Base-by-base conservation (phyloP, 352 stramenopile genomes). In the Phytopythium litorale region DNA sequence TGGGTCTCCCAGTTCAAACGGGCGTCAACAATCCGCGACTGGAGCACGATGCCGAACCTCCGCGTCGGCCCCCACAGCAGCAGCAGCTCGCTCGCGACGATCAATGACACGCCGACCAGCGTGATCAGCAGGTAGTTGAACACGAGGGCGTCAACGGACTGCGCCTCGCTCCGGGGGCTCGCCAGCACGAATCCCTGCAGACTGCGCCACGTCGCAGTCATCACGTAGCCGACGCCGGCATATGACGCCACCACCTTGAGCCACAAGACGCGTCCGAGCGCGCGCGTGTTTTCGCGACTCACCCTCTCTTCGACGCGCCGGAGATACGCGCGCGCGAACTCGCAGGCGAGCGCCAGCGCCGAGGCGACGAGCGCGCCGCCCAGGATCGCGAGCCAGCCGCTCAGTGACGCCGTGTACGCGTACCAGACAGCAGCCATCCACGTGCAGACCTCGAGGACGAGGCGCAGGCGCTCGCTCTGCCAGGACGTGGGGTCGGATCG, bases 31-130 rank as follows among this genome's bases (percentile, higher is more conserved):
- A 94, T 89, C 4, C 86, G 78, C 18, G 77, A 74, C 57, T 94
- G 86, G 0, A 94, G 71, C 35, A 83, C 66, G 63, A 92, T 73
- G 4, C 86, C 81, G 32, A 68, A 72, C 25, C 68, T 66, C 7
- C 86, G 68, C 18, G 86, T 91, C 0, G 84, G 80, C 18, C 73
- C 71, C 58, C 87, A 94, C 18, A 92, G 54, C 25, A 92, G 67
- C 56, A 94, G 62, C 38, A 92, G 60, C 51, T 94, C 80, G 65
- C 86, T 92, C 23, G 81, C 79, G 43, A 94, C 73, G 35, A 93
- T 86, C 13, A 92, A 68, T 40, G 82, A 92, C 9, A 89, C 68
- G 4, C 84, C 82, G 9, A 93, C 79, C 1, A 94, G 74, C 11
- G 78, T 89, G 32, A 87, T 91, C 30, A 92, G 59, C 45, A 92